Evolutionary conservation across 768 basidiomycete species (phyloP), one percentile per base, ranked within the genome.

Genomic region (Tylopilus plumbeoviolaceoides): DNA sequence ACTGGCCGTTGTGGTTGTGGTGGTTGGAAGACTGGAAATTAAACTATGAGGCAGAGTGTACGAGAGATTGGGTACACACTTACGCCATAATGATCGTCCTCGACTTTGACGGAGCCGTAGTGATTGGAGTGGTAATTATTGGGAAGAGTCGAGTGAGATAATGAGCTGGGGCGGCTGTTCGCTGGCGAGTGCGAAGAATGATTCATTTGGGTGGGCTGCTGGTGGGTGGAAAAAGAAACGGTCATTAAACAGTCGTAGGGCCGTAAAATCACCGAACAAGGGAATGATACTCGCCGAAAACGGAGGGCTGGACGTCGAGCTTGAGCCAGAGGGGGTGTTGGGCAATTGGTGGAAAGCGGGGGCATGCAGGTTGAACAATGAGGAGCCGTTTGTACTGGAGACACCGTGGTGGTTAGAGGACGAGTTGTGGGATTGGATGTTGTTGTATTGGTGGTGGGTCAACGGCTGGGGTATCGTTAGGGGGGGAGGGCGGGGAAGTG

Each of bases 271-370:
- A 67, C n/a, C 44, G 51, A 59, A 61, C 53, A 59, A 73, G 70
- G 71, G 73, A 78, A 75, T 66, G 77, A 78, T 66, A 87, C 89
- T 88, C 83, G 81, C 88, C 85, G 89, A 91, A 76, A 88, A 89
- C n/a, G 87, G 85, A 51, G 85, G 84, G 59, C 83, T 88, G 25
- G 85, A 85, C 6, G 85, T 85, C 21, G 83, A 78, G 63, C 85
- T 88, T 18, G 85, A 87, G 18, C 80, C 83, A 20, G 84, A 84
- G 3, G 85, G 84, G 4, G 86, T 85, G 64, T 84, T 82, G 18
- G 85, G 85, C 65, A 87, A 73, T 60, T 80, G 69, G 48, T 69
- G 81, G 66, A 85, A 87, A 4, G 79, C 73, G 40, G 83, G 74
- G 8, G 77, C 75, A 50, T 81, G 79, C 4, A 84, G 71, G 61